Evolutionary conservation across 78 protist species (phyloP).

Genomic region (Anaeramoeba flamelloides): DNA sequence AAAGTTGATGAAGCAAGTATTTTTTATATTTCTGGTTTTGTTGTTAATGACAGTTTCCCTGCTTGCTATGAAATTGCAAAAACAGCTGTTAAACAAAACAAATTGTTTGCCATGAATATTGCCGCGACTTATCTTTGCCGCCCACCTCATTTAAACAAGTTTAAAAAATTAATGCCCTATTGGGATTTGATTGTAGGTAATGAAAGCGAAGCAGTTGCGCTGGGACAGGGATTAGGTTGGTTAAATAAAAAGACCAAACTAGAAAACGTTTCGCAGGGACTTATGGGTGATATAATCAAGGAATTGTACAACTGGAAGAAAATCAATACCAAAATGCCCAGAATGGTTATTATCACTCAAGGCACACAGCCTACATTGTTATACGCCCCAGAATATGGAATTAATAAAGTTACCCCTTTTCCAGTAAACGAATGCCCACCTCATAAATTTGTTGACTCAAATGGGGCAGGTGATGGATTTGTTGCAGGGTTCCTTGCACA

Average conservation of each 20-base stretch:
- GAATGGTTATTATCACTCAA: slow-evolving; percentile 83
- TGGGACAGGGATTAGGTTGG: slow-evolving; percentile 37
- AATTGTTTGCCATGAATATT: slow-evolving; percentile 51
- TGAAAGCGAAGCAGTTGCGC: slow-evolving; percentile 67
- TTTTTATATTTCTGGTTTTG: too few species aligned
- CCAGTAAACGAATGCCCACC: slow-evolving; percentile 18
- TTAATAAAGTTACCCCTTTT: slow-evolving; percentile 18
- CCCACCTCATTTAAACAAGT: too few species aligned
- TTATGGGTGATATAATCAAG: too few species aligned
- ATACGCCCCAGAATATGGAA: slow-evolving; percentile 26
- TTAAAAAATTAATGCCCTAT: slow-evolving; percentile 50
- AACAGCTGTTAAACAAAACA: too few species aligned
- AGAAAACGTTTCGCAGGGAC: too few species aligned
- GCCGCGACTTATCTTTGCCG: too few species aligned
- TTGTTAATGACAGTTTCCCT: too few species aligned
- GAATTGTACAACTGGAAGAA: slow-evolving; percentile 34
- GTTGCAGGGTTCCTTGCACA: slow-evolving; percentile 86
- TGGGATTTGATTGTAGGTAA: slow-evolving; percentile 73
- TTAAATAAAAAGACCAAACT: too few species aligned
- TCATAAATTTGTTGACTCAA: slow-evolving; percentile 76
- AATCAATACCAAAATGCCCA: slow-evolving; percentile 32
- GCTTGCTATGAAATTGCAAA: too few species aligned
- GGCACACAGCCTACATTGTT: slow-evolving; percentile 63
- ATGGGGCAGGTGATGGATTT: slow-evolving; percentile 95
- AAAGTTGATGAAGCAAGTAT: too few species aligned